Conservation (phyloP, 208 protist species). For the Acanthamoeba rhysodes region DNA sequence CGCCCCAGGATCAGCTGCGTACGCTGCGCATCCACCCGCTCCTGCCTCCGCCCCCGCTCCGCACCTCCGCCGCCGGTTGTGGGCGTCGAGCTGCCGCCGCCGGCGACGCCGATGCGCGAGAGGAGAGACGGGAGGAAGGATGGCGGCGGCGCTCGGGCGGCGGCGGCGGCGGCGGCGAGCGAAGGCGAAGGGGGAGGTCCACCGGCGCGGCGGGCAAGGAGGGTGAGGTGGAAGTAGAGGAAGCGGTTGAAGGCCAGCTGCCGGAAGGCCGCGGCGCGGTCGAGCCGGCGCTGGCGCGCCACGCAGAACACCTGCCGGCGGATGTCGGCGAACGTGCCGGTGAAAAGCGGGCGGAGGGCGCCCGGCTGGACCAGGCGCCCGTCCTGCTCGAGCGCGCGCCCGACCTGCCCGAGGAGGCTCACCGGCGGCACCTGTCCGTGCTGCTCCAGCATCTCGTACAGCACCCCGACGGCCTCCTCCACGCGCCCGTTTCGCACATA, state of each 20-base stretch:
- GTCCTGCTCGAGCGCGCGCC: background rate
- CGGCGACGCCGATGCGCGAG: background rate
- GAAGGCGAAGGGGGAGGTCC: too few species aligned
- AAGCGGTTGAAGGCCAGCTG: conserved; percentile 23
- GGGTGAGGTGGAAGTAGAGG: conserved; percentile 30
- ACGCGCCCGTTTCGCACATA: background rate
- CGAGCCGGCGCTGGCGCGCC: background rate
- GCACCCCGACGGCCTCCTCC: background rate
- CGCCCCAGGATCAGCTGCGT: background rate
- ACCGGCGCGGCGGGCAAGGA: too few species aligned
- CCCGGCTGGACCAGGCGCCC: background rate
- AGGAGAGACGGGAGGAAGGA: background rate
- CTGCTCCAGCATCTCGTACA: conserved; percentile 1
- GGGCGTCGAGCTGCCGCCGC: background rate
- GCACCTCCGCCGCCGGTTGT: too few species aligned
- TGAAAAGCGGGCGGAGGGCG: background rate
- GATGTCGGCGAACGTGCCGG: background rate
- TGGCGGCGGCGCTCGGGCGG: background rate
- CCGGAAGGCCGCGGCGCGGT: background rate
- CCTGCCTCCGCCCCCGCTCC: too few species aligned
- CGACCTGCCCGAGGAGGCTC: background rate
- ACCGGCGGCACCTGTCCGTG: background rate
- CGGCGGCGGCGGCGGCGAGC: background rate
- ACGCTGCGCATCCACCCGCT: background rate
- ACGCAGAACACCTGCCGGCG: background rate